Evolutionary conservation across 2,329 filamentous ascomycete genomes (phyloP), one percentile per base, ranked within the genome.

Genomic region (Zasmidium cellare): DNA sequence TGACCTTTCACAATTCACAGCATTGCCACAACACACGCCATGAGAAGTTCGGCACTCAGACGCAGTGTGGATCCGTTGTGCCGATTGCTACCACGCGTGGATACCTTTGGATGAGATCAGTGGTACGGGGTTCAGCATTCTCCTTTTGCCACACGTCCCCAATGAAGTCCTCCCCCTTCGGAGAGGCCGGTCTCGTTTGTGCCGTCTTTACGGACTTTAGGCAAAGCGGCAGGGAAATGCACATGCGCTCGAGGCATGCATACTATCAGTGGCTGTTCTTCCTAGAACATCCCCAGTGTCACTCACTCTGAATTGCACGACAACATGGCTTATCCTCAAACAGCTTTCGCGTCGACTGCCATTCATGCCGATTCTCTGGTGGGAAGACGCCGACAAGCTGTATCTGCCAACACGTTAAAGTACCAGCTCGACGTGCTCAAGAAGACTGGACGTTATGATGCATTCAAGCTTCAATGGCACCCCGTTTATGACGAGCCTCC

Each of bases 391-490:
- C 71, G 81, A 58, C 53, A 75, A 69, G 70, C 75, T 54, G 72
- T 77, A 55, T 65, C 79, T 74, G 71, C 62, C 3, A 74, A 71
- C 41, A 84, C 82, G 1, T 66, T 83, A 2, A 72, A 75, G 9
- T 78, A 81, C 31, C 83, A 86, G 67, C 77, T 86, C 19, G 68
- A 79, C 19, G 76, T 82, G 50, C 72, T 86, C 9, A 80, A 79
- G 58, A 73, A 76, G 12, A 85, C 83, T 1, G 83, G 84, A 1
- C 77, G 72, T 3, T 74, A 73, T 61, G 78, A 84, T 62, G 82
- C 81, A 46, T 87, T 87, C 72, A 80, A 81, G 62, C 70, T 87
- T 18, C 59, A 80, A 69, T 85, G 82, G 82, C 80, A 86, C 62
- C 74, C 79, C 0, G 74, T 75, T 1, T 86, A 86, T 65, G 75